Evolutionary conservation across 1,284 basidiomycete genomes (phyloP).

Genomic region (Microbotryum scabiosae): DNA sequence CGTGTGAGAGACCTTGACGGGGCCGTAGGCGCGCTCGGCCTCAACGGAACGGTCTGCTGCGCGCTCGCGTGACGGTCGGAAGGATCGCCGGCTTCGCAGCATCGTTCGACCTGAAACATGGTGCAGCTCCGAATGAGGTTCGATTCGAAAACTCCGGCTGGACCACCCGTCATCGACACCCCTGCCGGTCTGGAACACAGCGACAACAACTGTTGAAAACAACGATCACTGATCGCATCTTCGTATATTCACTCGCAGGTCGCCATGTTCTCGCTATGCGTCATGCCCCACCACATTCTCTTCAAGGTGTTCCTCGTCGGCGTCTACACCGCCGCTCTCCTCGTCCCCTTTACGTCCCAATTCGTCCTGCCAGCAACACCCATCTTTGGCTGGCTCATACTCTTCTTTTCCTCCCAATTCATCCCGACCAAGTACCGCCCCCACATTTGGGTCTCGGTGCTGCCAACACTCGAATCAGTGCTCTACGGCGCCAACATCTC

Average conservation of each 20-base stretch:
- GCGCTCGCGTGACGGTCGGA: too few relatives aligned
- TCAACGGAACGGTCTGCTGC: too few relatives aligned
- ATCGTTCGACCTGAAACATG: too few relatives aligned
- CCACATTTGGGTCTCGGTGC: conserved; percentile 76
- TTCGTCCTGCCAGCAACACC: conserved; percentile 86
- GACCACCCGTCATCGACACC: too few relatives aligned
- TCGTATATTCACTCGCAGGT: conserved; percentile 33
- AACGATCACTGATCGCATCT: too few relatives aligned
- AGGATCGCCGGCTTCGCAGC: too few relatives aligned
- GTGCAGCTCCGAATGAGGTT: too few relatives aligned
- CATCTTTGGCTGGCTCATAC: conserved; percentile 62
- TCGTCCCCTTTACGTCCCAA: conserved; percentile 82
- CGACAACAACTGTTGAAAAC: too few relatives aligned
- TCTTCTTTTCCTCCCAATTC: conserved; percentile 78
- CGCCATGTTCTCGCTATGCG: conserved; percentile 63
- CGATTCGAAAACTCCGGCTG: too few relatives aligned
- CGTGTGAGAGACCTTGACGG: too few relatives aligned
- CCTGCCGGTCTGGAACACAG: too few relatives aligned
- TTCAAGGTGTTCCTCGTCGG: conserved; percentile 73
- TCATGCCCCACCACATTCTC: conserved; percentile 68
- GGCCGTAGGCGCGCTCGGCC: too few relatives aligned
- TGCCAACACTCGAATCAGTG: conserved; percentile 88
- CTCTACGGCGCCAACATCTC: conserved; percentile 95
- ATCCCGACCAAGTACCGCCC: conserved; percentile 69
- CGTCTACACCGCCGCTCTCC: conserved; percentile 58